These are phyloP conservation scores for Candida dubliniensis DNA, from an alignment of 1,139 yeast species.

Conservation along the genomic window DNA sequence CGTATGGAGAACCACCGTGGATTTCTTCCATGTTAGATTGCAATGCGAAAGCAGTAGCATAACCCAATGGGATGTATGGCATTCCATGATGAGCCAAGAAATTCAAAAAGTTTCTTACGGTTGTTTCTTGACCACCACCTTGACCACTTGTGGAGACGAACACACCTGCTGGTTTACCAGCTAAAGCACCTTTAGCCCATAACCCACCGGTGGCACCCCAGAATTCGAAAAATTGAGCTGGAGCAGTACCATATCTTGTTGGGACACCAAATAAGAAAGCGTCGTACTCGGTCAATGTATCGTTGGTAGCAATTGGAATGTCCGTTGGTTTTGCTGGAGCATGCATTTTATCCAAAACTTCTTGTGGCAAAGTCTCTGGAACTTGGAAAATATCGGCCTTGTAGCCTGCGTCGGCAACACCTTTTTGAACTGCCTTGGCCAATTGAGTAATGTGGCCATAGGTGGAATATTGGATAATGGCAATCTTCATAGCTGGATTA, in stretches of 20 bases:
- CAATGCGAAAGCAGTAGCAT: slow-evolving; percentile 33
- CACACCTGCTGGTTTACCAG: slow-evolving; percentile 49
- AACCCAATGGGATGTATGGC: slow-evolving; percentile 51
- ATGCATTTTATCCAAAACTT: slow-evolving; percentile 38
- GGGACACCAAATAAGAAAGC: slow-evolving; percentile 53
- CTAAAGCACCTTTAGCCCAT: slow-evolving; percentile 51
- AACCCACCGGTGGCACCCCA: slow-evolving; percentile 49
- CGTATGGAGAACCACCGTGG: slow-evolving; percentile 53
- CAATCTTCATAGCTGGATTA: slow-evolving; percentile 31
- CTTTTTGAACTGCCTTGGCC: slow-evolving; percentile 46
- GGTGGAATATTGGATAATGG: slow-evolving; percentile 59
- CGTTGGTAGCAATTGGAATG: slow-evolving; percentile 42
- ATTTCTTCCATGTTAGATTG: slow-evolving; percentile 34
- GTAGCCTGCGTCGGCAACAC: slow-evolving; percentile 39
- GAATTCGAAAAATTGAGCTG: slow-evolving; percentile 48
- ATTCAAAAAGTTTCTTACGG: slow-evolving; percentile 37
- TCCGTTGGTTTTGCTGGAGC: slow-evolving; percentile 39
- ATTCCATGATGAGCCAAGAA: slow-evolving; percentile 52
- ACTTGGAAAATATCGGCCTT: slow-evolving; percentile 47
- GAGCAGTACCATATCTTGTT: slow-evolving; percentile 49
- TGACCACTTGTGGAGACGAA: slow-evolving; percentile 48
- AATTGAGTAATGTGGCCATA: slow-evolving; percentile 60
- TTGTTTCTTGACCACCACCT: slow-evolving; percentile 51
- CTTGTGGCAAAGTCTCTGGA: slow-evolving; percentile 47
- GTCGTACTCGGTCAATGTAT: slow-evolving; percentile 40